Evolutionary conservation across 1,284 basidiomycete species (phyloP).

Genomic region (Microstroma glucosiphilum): DNA sequence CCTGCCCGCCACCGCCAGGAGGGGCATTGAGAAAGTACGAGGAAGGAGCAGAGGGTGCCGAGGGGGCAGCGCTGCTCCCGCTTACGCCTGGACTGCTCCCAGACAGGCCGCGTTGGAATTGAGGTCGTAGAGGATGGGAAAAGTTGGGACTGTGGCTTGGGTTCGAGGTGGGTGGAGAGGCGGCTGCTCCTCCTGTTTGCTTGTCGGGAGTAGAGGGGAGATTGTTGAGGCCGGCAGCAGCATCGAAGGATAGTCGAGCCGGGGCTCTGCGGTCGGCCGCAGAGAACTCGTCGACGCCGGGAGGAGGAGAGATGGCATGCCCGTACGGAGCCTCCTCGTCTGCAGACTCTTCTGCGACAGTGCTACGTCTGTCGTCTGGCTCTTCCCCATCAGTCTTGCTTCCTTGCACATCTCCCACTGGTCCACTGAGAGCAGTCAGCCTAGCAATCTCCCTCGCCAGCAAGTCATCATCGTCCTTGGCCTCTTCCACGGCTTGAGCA

Average conservation of each 20-base stretch:
- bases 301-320: background rate
- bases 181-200: too few species aligned
- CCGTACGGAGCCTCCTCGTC: background rate
- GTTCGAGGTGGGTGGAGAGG: background rate
- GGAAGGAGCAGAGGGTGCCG: too few species aligned
- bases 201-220: background rate
- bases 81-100: background rate
- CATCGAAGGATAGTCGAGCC: background rate
- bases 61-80: background rate
- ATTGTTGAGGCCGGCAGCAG: background rate
- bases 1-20: too few species aligned
- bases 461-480: slow-evolving; percentile 32
- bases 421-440: slow-evolving; percentile 18
- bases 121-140: slow-evolving; percentile 13
- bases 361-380: too few species aligned
- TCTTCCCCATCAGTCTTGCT: too few species aligned
- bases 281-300: background rate
- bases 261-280: background rate
- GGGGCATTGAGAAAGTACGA: too few species aligned
- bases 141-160: slow-evolving; percentile 15
- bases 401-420: slow-evolving; percentile 1
- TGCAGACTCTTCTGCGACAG: too few species aligned
- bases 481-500: slow-evolving; percentile 18
- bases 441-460: slow-evolving; percentile 38
- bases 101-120: slow-evolving; percentile 3